Conservation (phyloP, 2,329 filamentous ascomycete species). For the Claviceps sp. region DNA sequence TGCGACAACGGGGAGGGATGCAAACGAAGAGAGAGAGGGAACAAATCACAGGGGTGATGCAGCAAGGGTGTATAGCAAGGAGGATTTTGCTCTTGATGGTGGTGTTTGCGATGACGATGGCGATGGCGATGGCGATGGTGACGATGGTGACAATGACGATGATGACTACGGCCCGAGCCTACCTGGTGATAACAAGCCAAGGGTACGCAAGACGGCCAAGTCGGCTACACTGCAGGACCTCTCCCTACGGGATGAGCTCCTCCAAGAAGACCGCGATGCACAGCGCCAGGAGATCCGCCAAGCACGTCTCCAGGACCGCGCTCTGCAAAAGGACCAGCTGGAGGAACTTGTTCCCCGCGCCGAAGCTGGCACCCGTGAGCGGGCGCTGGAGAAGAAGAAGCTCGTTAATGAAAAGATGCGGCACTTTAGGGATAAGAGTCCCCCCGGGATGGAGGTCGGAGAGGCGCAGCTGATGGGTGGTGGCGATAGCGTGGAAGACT, state of each 20-base stretch:
- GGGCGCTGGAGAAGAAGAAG: conserved; percentile 72
- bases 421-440: conserved; percentile 56
- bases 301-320: conserved; percentile 51
- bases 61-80: background rate
- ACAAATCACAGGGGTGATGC: background rate
- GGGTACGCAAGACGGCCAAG: conserved; percentile 33
- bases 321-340: conserved; percentile 54
- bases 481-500: conserved; percentile 50
- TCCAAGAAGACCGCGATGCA: conserved; percentile 34
- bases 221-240: conserved; percentile 68
- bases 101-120: background rate
- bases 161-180: conserved; percentile 42
- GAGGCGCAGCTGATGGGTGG: conserved; percentile 68
- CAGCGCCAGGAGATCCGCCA: conserved; percentile 44
- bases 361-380: conserved; percentile 69
- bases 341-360: conserved; percentile 77
- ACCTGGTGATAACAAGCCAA: conserved; percentile 5
- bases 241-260: conserved; percentile 39
- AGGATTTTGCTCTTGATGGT: too few species aligned
- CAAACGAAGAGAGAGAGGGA: conserved; percentile 7
- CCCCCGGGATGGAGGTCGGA: conserved; percentile 36
- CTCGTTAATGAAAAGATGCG: conserved; percentile 61
- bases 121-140: conserved; percentile 13
- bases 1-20: conserved; percentile 4
- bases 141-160: conserved; percentile 26